Base-by-base conservation (phyloP, 768 basidiomycete genomes). In the Serendipita vermifera region DNA sequence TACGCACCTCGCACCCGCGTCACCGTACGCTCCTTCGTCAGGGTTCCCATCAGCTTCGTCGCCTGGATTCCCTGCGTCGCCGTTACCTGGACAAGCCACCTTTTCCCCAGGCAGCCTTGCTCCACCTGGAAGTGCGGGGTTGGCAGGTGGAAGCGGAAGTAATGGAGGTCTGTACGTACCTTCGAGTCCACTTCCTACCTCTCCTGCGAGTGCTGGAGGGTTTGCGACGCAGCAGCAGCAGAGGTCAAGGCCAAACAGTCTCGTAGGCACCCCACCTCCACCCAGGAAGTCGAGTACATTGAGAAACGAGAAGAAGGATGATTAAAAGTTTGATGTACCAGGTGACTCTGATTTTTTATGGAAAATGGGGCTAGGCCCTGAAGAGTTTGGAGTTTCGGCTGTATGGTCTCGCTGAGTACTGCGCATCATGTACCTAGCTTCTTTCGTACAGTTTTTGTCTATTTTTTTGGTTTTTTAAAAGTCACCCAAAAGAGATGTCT, bases 11-110 rank as follows among this genome's bases (percentile, higher is more conserved):
- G 62, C 17, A 63, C 65, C 38, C 66, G 64, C 33, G 64, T 65
- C 38, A 62, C 60, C 55, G 63, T 61, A 58, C 48, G 59, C 38
- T 33, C 55, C 58, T 29, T 61, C 64, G 14, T 71, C 72, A 64
- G 71, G 72, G 61, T 70, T 72, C 62, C 71, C 72, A 66, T 72
- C 57, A 63, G 53, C 20, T 38, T 36, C 15, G n/a, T n/a, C n/a
- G n/a, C 40, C 40, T 17, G 57, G 59, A 3, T 64, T 64, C 58
- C 61, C 62, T 32, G 38, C 55, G 13, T 62, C 64, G 36, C 62
- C 63, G 9, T 20, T 54, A 11, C 57, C 58, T 1, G 59, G 55
- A 3, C 36, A 27, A 11, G 29, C 29, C 20, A 43, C 41, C 41
- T 57, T 57, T 31, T 31, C 46, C 7, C 32, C 46, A 5, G 24